Evolutionary conservation across 805 yeast genomes (phyloP), one percentile per base, ranked within the genome.

Genomic region (Komagataella ulmi): DNA sequence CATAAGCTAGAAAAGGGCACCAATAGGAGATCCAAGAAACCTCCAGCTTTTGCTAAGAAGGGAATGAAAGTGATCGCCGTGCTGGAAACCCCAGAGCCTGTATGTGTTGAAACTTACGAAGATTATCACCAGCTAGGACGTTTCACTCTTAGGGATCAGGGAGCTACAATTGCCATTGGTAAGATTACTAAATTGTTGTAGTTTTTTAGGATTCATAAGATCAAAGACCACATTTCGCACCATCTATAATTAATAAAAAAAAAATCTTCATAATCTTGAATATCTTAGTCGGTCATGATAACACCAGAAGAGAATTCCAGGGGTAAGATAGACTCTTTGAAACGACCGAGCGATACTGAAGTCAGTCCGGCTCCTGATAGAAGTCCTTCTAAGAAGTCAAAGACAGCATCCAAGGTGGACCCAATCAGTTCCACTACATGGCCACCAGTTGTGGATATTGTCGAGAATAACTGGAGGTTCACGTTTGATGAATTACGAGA

Each of bases 21-120:
- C 53, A 91, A 91, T 79, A 85, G 97, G 74, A 86, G 82, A 70
- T 87, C 96, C 55, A 93, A 89, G 79, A 89, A 87, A 68, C 87
- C 99, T 40, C 99, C 99, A 55, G 96, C 97, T 50, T 93, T 89
- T 69, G 99, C 98, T 57, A 93, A 91, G 72, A 87, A 88, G 78
- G 99, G 99, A 63, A 91, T 91, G 98, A 91, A 88, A 81, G 80
- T 93, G 60, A 90, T 93, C 66, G 99, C 97, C 40, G 79, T 85
- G 47, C 74, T 93, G 62, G 97, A 90, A 72, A 75, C 89, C 17
- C 74, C 81, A 48, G 89, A 81, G 59, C 91, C 97, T 21, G 87
- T 93, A 44, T 93, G 98, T 74, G 83, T 91, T 50, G 99, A 93
- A 73, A 83, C 95, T 48, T 93, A 85, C 67, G 82, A 76, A 59